phyloP scores from a whole-genome alignment of 768 basidiomycete genomes.

The Xerocomellus intermedius region DNA sequence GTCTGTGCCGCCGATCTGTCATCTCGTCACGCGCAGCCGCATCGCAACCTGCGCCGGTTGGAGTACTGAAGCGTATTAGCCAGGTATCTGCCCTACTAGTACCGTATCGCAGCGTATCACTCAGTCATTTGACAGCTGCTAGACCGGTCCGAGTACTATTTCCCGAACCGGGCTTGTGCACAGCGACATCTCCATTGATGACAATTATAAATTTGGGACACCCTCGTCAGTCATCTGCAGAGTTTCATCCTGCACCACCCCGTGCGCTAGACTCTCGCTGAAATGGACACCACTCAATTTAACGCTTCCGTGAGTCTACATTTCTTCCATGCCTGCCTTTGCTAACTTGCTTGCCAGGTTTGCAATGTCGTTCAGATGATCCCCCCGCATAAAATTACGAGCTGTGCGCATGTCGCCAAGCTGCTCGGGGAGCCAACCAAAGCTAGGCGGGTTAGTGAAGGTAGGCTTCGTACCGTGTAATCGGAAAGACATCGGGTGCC shows the following conservation, averaged over 20 bases:
- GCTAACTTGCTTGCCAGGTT: conserved; percentile 42
- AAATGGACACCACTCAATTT: conserved; percentile 20
- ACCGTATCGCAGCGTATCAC: not conserved
- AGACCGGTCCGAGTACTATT: not conserved
- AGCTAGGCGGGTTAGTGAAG: conserved; percentile 79
- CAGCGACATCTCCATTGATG: too few species aligned
- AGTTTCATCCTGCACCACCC: not conserved
- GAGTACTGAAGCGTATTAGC: not conserved
- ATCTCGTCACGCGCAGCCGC: not conserved
- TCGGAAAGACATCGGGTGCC: not conserved
- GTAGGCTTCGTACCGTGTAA: conserved; percentile 33
- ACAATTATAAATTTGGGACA: not conserved
- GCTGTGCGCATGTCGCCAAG: conserved; percentile 77
- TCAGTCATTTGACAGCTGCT: not conserved
- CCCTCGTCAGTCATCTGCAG: not conserved
- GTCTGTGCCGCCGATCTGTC: not conserved
- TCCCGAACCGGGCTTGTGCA: not conserved
- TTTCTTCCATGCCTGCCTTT: not conserved
- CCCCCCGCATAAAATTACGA: conserved; percentile 64
- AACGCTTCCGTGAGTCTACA: conserved; percentile 15
- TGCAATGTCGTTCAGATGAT: conserved; percentile 67
- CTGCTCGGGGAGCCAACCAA: conserved; percentile 73
- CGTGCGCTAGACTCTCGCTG: not conserved
- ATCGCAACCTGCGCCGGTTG: not conserved
- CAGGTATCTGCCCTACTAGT: too few species aligned